Evolutionary conservation across 2,329 filamentous ascomycete genomes (phyloP), one percentile per base, ranked within the genome.

Genomic region (Botrytis hyacinthi): DNA sequence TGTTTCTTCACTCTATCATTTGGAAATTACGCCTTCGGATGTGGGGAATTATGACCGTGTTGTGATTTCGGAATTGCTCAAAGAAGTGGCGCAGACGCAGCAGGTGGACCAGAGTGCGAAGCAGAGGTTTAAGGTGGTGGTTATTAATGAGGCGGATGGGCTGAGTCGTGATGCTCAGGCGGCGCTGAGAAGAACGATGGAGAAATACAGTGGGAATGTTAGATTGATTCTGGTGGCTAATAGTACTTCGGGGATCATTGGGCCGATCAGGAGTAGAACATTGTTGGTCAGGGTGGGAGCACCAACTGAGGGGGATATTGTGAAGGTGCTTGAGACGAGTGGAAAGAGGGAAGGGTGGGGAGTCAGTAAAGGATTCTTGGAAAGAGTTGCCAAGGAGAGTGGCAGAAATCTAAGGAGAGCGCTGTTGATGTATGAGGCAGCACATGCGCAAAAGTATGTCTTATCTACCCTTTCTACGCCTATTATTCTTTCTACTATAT

Each of bases 121-220:
- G 81, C 96, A 99, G 82, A 89, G 91, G 62, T 99, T 99, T 88
- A 99, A 99, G 84, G 95, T 99, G 1, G 96, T 99, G 1, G 95
- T 99, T 51, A 98, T 99, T 87, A 99, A 99, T 80, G 96, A 99
- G 85, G 96, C 96, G 12, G 97, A 99, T 81, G 93, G 97, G 80
- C 87, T 99, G 76, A 96, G 92, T 5, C 87, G 96, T 76, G 96
- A 99, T 86, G 96, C 96, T 5, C 96, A 99, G 84, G 96, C 97
- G 0, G 97, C 97, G 46, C 85, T 99, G 80, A 90, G 96, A 82
- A 87, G 96, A 76, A 99, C 96, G 0, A 99, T 99, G 96, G 96
- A 99, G 84, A 99, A 99, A 83, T 99, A 99, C 86, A 97, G 93
- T 80, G 95, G 95, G 22, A 99, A 99, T 82, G 80, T 99, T 80